Base-by-base conservation (phyloP, 257 asterid genomes). In the Solanum boliviense region DNA sequence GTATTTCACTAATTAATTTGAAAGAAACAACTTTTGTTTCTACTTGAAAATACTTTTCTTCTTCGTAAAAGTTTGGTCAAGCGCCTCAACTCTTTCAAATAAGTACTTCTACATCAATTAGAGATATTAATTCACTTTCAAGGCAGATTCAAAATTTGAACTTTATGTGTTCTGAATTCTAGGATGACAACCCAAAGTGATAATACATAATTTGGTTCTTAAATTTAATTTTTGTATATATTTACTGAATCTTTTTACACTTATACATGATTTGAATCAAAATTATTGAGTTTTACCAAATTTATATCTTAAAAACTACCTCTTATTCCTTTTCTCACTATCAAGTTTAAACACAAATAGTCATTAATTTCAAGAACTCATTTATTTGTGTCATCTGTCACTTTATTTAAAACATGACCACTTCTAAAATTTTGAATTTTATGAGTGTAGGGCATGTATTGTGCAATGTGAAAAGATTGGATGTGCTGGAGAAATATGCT, bases 401-500 rank as follows among this genome's bases (percentile, higher is more conserved):
- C 31, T 2, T 5, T 35, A 74, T 74, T 74, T 74, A 38, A 36
- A 74, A 74, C 83, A 74, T 34, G 48, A 11, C 31, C 31, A 21
- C 52, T 74, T 23, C 5, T 36, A 13, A 35, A 74, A 3, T 75
- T 36, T 75, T n/a, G 32, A 75, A 23, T 52, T 18, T 58, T 41
- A 87, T 86, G 58, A 85, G 89, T 88, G 34, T 76, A 95, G 99
- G 93, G 84, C 92, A 35, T 95, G 98, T 91, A 86, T 92, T 3
- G 62, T 70, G 83, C 94, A 96, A 89, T 96, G 99, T 85, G 92
- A 92, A 84, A 91, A 84, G 84, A 93, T 92, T 78, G 97, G 97
- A 81, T 95, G 98, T 88, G 93, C 91, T 85, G 95, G 94, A 86
- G 92, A 91, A 74, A 92, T 83, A 89, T 95, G 98, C 89, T 94